These are phyloP conservation scores for Suillus discolor DNA, from an alignment of 768 basidiomycete genomes.

Conservation along the genomic window DNA sequence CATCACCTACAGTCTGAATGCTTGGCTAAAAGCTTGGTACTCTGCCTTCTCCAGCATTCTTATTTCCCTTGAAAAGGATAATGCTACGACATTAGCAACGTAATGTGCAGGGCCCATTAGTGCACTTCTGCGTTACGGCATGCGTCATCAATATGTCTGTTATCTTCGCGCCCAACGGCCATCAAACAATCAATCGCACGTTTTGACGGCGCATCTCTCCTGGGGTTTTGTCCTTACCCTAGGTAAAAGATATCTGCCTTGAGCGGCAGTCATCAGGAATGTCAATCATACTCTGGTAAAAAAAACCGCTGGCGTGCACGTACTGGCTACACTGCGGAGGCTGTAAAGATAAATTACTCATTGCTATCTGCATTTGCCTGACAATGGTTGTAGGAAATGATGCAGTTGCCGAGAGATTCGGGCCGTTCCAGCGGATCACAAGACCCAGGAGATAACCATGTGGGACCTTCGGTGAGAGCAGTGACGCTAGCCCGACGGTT, in stretches of 20 bases:
- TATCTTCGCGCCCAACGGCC: slow-evolving; percentile 18
- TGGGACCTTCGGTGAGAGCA: slow-evolving; percentile 7
- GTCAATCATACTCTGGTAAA: not conserved
- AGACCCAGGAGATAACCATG: slow-evolving; percentile 17
- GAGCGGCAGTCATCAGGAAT: not conserved
- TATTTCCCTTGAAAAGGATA: not conserved
- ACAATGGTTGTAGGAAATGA: not conserved
- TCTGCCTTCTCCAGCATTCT: not conserved
- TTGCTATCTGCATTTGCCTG: not conserved
- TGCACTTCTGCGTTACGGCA: slow-evolving; percentile 13
- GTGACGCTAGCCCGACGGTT: slow-evolving; percentile 24
- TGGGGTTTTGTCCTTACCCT: no score
- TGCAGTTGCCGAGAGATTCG: slow-evolving; percentile 14
- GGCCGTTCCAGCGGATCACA: slow-evolving; percentile 25
- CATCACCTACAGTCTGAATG: slow-evolving; percentile 13
- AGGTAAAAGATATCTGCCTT: not conserved
- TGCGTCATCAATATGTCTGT: slow-evolving; percentile 3
- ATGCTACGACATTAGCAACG: not conserved
- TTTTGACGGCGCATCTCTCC: not conserved
- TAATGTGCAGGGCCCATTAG: not conserved
- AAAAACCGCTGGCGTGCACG: slow-evolving; percentile 5
- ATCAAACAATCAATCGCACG: not conserved
- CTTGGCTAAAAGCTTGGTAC: slow-evolving; percentile 12
- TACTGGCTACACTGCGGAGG: slow-evolving; percentile 7
- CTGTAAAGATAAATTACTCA: slow-evolving; percentile 9